phyloP scores from a whole-genome alignment of 352 stramenopile species.

The Phytopythium montanum region DNA sequence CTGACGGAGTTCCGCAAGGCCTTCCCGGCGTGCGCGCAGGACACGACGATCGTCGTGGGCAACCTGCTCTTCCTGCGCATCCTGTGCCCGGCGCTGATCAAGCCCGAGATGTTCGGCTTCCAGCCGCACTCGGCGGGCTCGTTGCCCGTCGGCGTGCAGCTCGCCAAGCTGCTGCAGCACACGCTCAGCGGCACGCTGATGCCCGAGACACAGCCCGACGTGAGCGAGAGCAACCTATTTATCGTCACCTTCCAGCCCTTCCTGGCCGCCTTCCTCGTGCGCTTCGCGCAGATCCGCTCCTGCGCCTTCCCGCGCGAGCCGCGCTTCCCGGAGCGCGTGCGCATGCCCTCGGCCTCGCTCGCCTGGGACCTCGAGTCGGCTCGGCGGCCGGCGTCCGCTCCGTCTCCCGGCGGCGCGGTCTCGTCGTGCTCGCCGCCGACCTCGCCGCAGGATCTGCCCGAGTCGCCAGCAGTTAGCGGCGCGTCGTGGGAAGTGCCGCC shows the following conservation, averaged over 20 bases:
- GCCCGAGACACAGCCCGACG: slow-evolving; percentile 41
- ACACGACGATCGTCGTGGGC: slow-evolving; percentile 69
- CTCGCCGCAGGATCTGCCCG: slow-evolving; percentile 19
- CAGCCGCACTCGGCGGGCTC: slow-evolving; percentile 45
- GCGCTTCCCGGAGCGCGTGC: slow-evolving; percentile 12
- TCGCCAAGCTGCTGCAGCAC: slow-evolving; percentile 80
- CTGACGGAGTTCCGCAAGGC: slow-evolving; percentile 63
- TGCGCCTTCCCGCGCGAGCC: slow-evolving; percentile 19
- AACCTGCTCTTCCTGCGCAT: slow-evolving; percentile 74
- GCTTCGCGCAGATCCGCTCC: slow-evolving; percentile 51
- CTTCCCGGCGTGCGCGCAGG: slow-evolving; percentile 60
- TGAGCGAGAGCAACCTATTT: slow-evolving; percentile 52
- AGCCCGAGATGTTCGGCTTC: slow-evolving; percentile 81
- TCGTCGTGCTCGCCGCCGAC: slow-evolving; percentile 7
- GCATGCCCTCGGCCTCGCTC: slow-evolving; percentile 19
- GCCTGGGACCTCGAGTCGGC: slow-evolving; percentile 25
- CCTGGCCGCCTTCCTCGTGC: slow-evolving; percentile 54
- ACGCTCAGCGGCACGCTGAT: slow-evolving; percentile 60
- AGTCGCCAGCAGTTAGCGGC: slow-evolving; percentile 9
- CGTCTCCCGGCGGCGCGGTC: neutral
- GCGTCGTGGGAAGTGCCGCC: slow-evolving; percentile 32
- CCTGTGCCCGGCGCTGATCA: slow-evolving; percentile 73
- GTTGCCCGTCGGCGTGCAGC: slow-evolving; percentile 54
- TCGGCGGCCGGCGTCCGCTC: slow-evolving; percentile 1
- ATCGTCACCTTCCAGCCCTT: slow-evolving; percentile 60